These are phyloP conservation scores for Tricholoma bakamatsutake DNA, from an alignment of 768 basidiomycete species.

Conservation along the genomic window DNA sequence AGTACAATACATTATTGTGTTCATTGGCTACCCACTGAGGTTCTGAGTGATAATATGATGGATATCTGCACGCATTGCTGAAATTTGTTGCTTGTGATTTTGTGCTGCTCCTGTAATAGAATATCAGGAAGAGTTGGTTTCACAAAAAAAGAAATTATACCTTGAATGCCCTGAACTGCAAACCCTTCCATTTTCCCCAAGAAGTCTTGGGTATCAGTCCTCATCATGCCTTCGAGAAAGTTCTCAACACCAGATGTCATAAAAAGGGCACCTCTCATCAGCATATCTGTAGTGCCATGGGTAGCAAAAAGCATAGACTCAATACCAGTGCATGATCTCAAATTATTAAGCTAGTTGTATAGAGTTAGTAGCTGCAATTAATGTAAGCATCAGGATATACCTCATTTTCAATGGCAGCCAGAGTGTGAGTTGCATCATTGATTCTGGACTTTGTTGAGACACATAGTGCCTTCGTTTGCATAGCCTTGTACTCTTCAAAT, in stretches of 20 bases:
- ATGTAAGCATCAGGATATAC: not conserved
- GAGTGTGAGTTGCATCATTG: not conserved
- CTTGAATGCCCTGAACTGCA: not conserved
- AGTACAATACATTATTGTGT: not conserved
- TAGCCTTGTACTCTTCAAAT: not conserved
- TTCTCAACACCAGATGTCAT: not conserved
- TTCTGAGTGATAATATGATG: not conserved
- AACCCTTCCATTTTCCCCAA: not conserved
- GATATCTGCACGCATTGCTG: not conserved
- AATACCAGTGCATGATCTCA: not conserved
- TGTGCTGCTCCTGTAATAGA: not conserved
- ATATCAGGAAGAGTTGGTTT: not conserved
- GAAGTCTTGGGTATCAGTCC: not conserved
- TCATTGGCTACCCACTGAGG: not conserved
- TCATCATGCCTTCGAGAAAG: not conserved
- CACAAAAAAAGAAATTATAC: not conserved
- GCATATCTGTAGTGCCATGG: no score
- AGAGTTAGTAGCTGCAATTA: not conserved
- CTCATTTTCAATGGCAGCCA: not conserved
- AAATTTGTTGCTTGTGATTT: not conserved
- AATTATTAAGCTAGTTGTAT: not conserved
- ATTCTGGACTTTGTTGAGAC: not conserved
- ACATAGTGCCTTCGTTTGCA: not conserved
- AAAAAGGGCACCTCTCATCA: not conserved
- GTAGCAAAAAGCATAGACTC: not conserved